Percentiles rank a stretch among this genome's conserved stretches.
These are phyloP conservation scores for Croton laevigatus DNA, from an alignment of 441 rosid species.

Conservation along the genomic window DNA sequence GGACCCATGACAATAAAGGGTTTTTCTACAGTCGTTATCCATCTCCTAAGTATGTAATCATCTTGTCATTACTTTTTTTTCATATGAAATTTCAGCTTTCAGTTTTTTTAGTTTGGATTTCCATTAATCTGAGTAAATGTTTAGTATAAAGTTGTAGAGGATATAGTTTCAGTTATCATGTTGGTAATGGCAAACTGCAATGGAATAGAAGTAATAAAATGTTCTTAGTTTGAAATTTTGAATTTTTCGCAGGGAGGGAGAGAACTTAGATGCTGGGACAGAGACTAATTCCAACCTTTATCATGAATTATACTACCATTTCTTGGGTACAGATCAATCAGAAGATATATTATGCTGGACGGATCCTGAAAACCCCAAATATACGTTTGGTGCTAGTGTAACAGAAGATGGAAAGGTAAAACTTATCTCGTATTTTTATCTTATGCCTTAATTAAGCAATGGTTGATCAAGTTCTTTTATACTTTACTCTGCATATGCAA, in stretches of 20 bases:
- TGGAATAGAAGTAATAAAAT: neutral
- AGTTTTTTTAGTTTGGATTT: neutral
- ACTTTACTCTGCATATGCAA: neutral
- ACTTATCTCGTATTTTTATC: neutral
- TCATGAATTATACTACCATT: conserved; percentile 80
- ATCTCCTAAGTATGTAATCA: conserved; percentile 67
- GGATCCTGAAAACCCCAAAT: conserved; percentile 78
- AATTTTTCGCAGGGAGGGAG: conserved; percentile 62
- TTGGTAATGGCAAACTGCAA: neutral
- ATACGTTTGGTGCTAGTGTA: conserved; percentile 47
- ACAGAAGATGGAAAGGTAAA: conserved; percentile 87
- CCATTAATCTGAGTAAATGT: neutral
- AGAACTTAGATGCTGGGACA: conserved; percentile 81
- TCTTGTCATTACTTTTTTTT: neutral
- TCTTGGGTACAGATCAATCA: conserved; percentile 75
- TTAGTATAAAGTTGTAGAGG: neutral
- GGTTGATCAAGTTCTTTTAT: neutral
- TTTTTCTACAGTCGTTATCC: conserved; percentile 94
- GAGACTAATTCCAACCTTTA: conserved; percentile 80
- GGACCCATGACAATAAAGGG: conserved; percentile 88
- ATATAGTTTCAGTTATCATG: neutral
- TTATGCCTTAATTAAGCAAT: neutral
- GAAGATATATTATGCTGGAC: conserved; percentile 92
- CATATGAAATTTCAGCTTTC: neutral
- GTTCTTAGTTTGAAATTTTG: neutral